Evolutionary conservation across 805 yeast species (phyloP).

Genomic region (Ogataea nonfermentans): DNA sequence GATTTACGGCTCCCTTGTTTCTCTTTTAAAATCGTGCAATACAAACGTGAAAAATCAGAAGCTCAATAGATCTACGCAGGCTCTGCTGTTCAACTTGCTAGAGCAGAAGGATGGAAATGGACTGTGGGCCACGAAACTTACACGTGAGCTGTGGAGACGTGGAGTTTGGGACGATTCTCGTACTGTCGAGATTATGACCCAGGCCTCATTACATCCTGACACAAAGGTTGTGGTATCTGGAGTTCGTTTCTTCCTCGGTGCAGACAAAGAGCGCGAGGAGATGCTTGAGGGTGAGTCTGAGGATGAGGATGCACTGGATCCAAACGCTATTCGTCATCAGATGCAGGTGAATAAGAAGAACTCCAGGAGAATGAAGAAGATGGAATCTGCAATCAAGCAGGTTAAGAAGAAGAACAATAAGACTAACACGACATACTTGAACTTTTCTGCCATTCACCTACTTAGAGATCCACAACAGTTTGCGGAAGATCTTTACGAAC

Average conservation of each 20-base stretch:
- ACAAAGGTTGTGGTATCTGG: conserved; percentile 87
- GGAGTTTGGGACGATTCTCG: conserved; percentile 98
- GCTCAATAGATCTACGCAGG: conserved; percentile 87
- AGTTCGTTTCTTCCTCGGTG: conserved; percentile 87
- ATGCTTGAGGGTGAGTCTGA: conserved; percentile 71
- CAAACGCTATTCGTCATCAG: conserved; percentile 73
- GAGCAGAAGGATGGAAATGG: conserved; percentile 79
- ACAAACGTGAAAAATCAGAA: conserved; percentile 88
- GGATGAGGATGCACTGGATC: conserved; percentile 66
- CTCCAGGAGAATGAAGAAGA: conserved; percentile 73
- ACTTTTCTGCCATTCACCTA: conserved; percentile 92
- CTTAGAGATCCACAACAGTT: conserved; percentile 97
- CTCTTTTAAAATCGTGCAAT: conserved; percentile 78
- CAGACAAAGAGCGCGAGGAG: conserved; percentile 90
- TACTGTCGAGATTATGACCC: conserved; percentile 96
- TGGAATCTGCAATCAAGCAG: conserved; percentile 69
- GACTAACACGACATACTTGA: conserved; percentile 65
- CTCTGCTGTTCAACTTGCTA: conserved; percentile 79
- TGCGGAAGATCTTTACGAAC: conserved; percentile 78
- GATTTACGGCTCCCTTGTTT: conserved; percentile 74
- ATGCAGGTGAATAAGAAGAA: conserved; percentile 81
- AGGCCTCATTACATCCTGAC: conserved; percentile 88
- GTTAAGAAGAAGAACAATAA: conserved; percentile 59
- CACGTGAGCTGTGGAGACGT: conserved; percentile 95
- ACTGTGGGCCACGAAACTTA: conserved; percentile 92